A percentile compares a stretch with the other conserved stretches of the same genome.
Conservation (phyloP, 1,284 basidiomycete genomes). For the Malassezia sympodialis region DNA sequence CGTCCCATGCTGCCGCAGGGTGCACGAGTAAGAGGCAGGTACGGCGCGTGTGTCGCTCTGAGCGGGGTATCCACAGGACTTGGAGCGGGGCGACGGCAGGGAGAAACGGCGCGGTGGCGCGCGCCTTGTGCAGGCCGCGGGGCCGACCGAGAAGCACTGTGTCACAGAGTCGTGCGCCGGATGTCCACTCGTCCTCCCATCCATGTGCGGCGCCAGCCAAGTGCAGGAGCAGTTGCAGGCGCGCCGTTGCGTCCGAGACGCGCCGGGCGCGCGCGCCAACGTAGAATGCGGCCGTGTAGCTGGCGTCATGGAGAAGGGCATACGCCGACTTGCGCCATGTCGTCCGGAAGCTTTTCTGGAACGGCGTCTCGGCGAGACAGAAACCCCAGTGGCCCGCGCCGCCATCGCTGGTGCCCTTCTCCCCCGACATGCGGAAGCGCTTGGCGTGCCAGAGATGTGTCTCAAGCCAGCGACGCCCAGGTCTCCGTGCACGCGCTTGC, state of each 20-base stretch:
- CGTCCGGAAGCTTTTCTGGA: slow-evolving; percentile 37
- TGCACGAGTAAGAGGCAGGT: slow-evolving; percentile 26
- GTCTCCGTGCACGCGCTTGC: slow-evolving; percentile 22
- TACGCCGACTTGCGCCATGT: slow-evolving; percentile 27
- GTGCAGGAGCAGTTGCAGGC: slow-evolving; percentile 11
- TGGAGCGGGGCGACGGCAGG: slow-evolving; percentile 6
- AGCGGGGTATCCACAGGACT: slow-evolving; percentile 8
- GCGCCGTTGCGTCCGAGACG: neutral
- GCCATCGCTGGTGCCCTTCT: slow-evolving; percentile 26
- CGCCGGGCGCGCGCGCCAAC: slow-evolving; percentile 14
- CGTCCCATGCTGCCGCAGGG: slow-evolving; percentile 24
- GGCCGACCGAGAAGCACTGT: slow-evolving; percentile 7
- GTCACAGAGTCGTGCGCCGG: slow-evolving; percentile 3
- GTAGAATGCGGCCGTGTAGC: slow-evolving; percentile 28
- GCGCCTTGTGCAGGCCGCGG: neutral
- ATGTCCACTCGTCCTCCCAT: slow-evolving; percentile 10
- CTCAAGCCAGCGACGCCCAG: slow-evolving; percentile 37
- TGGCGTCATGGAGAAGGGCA: slow-evolving; percentile 34
- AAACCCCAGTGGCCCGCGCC: slow-evolving; percentile 29
- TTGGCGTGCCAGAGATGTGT: slow-evolving; percentile 47
- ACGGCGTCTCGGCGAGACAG: slow-evolving; percentile 34
- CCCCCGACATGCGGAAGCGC: slow-evolving; percentile 40
- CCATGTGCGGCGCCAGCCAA: slow-evolving; percentile 10
- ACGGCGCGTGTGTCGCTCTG: slow-evolving; percentile 5
- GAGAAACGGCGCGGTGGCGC: neutral